Conservation (phyloP, 257 asterid species). For the Anisodus tanguticus region DNA sequence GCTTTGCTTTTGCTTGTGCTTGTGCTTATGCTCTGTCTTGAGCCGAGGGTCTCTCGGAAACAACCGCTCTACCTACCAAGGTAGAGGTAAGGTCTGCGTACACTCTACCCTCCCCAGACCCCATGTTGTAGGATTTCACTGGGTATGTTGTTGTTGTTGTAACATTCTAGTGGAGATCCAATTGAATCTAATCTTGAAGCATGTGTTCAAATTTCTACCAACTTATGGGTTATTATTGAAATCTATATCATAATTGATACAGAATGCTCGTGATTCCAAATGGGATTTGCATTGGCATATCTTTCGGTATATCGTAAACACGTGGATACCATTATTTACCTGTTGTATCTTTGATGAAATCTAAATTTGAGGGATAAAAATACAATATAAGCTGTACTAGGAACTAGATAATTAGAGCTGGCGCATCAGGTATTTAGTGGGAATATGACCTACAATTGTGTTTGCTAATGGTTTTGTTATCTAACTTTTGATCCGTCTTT, state of each 20-base stretch:
- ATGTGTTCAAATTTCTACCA: constrained; percentile 4
- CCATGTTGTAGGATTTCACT: too few species aligned
- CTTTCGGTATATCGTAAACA: not conserved
- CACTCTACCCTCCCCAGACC: too few species aligned
- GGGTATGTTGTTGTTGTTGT: too few species aligned
- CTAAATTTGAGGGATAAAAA: not conserved
- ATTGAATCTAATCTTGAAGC: constrained; percentile 22
- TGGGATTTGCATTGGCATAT: constrained; percentile 10
- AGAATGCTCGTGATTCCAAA: not conserved
- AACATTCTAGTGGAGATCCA: not conserved
- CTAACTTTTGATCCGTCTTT: not conserved
- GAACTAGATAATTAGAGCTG: constrained; percentile 14
- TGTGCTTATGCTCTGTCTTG: too few species aligned
- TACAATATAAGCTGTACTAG: not conserved
- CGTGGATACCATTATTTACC: not conserved
- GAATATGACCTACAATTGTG: not conserved
- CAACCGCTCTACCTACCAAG: too few species aligned
- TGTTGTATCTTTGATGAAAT: not conserved
- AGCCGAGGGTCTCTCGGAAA: too few species aligned
- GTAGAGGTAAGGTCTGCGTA: too few species aligned
- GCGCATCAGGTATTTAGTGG: constrained; percentile 1
- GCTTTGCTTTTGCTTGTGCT: too few species aligned
- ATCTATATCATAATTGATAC: not conserved
- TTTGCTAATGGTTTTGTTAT: not conserved
- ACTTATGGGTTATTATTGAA: not conserved